Evolutionary conservation across 352 stramenopile species (phyloP).

Genomic region (Pythium insidiosum): DNA sequence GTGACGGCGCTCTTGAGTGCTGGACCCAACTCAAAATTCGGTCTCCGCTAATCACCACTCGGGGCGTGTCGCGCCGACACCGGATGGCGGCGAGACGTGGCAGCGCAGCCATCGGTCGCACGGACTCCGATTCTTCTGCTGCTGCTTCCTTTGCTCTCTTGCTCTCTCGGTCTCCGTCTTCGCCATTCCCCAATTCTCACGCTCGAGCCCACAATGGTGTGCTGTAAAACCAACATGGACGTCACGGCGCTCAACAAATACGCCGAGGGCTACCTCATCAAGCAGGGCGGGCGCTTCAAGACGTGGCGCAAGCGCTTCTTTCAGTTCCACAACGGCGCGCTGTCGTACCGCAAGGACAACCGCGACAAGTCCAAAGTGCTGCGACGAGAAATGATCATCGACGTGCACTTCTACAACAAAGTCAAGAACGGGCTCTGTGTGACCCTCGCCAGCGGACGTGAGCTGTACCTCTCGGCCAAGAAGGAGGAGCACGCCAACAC

Average conservation of each 20-base stretch:
- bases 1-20: too few species aligned
- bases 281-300: constrained; percentile 61
- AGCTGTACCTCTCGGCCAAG: constrained; percentile 34
- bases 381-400: constrained; percentile 32
- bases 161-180: too few species aligned
- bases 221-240: too few species aligned
- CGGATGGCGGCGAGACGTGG: too few species aligned
- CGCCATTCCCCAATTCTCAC: too few species aligned
- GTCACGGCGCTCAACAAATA: constrained; percentile 54
- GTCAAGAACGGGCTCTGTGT: constrained; percentile 44
- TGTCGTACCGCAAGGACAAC: constrained; percentile 57
- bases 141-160: too few species aligned
- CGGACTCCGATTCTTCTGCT: too few species aligned
- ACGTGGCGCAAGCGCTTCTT: constrained; percentile 78
- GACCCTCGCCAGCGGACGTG: constrained; percentile 33
- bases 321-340: constrained; percentile 54
- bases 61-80: too few species aligned
- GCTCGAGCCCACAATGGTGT: too few species aligned
- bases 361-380: constrained; percentile 40
- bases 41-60: too few species aligned
- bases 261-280: constrained; percentile 57
- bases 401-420: constrained; percentile 42
- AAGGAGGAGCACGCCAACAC: constrained; percentile 44
- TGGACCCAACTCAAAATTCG: too few species aligned
- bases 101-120: too few species aligned